Evolutionary conservation across 352 stramenopile species (phyloP).

Genomic region (Phytophthora kernoviae): DNA sequence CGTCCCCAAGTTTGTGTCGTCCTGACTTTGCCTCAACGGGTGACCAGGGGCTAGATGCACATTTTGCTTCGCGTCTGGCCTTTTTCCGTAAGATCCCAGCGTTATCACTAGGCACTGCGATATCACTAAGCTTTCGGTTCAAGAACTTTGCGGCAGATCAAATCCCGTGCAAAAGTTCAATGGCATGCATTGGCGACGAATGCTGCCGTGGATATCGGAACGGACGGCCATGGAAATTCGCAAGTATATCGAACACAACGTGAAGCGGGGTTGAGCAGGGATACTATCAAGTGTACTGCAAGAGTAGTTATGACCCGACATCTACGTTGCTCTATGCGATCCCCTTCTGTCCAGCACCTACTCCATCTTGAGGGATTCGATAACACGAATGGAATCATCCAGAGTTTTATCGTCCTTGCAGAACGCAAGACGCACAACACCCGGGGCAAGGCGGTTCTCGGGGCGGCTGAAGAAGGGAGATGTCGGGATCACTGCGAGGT

Average conservation of each 20-base stretch:
- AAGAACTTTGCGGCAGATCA: constrained; percentile 61
- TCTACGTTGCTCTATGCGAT: constrained; percentile 24
- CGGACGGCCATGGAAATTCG: constrained; percentile 53
- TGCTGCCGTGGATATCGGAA: constrained; percentile 82
- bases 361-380: constrained; percentile 49
- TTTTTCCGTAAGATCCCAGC: constrained; percentile 62
- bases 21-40: constrained; percentile 5
- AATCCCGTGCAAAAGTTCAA: constrained; percentile 81
- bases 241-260: constrained; percentile 43
- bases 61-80: constrained; percentile 56
- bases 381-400: constrained; percentile 83
- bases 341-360: constrained; percentile 16
- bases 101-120: constrained; percentile 58
- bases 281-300: constrained; percentile 8
- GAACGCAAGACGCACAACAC: constrained; percentile 93
- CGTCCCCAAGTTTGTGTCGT: constrained; percentile 22
- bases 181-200: constrained; percentile 85
- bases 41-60: constrained; percentile 36
- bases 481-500: constrained; percentile 94
- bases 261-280: constrained; percentile 16
- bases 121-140: constrained; percentile 85
- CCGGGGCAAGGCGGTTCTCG: constrained; percentile 80
- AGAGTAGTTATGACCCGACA: constrained; percentile 3
- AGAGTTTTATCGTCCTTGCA: constrained; percentile 97
- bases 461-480: constrained; percentile 92